Conservation (phyloP, 2,329 filamentous ascomycete genomes). For the Microsporum canis region DNA sequence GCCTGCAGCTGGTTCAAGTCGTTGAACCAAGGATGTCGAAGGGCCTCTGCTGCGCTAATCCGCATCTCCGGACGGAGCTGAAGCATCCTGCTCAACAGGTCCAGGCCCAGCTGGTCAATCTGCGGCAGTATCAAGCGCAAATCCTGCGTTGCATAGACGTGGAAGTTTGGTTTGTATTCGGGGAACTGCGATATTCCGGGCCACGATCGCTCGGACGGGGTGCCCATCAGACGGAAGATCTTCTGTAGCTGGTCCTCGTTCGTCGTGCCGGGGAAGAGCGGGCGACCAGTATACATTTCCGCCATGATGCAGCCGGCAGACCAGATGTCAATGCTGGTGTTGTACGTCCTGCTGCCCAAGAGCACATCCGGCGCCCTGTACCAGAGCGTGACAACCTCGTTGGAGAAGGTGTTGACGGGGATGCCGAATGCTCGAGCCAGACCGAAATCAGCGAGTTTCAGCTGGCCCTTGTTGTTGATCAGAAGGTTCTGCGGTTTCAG, state of each 20-base stretch:
- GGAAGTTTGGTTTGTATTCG: slow-evolving; percentile 95
- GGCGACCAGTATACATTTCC: slow-evolving; percentile 95
- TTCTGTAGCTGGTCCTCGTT: slow-evolving; percentile 96
- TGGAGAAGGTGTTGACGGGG: slow-evolving; percentile 94
- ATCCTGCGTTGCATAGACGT: slow-evolving; percentile 88
- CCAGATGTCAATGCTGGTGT: slow-evolving; percentile 99
- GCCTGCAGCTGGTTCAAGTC: slow-evolving; percentile 46
- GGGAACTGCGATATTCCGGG: slow-evolving; percentile 88
- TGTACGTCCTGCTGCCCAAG: slow-evolving; percentile 88
- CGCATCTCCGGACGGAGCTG: slow-evolving; percentile 86
- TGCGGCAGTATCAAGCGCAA: slow-evolving; percentile 76
- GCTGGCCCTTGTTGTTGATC: slow-evolving; percentile 79
- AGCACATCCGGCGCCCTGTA: slow-evolving; percentile 94
- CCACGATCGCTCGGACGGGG: slow-evolving; percentile 89
- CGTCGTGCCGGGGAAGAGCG: slow-evolving; percentile 91
- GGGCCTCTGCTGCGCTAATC: slow-evolving; percentile 73
- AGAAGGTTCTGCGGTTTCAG: slow-evolving; percentile 93
- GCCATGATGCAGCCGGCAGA: slow-evolving; percentile 99
- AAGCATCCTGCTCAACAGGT: slow-evolving; percentile 80
- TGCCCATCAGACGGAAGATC: slow-evolving; percentile 98
- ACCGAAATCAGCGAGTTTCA: slow-evolving; percentile 92
- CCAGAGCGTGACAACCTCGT: slow-evolving; percentile 96
- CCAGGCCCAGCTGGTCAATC: slow-evolving; percentile 76
- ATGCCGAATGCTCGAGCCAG: slow-evolving; percentile 91
- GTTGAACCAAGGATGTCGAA: slow-evolving; percentile 87